phyloP scores from a whole-genome alignment of 2,329 filamentous ascomycete genomes.

The Colletotrichum tropicale region DNA sequence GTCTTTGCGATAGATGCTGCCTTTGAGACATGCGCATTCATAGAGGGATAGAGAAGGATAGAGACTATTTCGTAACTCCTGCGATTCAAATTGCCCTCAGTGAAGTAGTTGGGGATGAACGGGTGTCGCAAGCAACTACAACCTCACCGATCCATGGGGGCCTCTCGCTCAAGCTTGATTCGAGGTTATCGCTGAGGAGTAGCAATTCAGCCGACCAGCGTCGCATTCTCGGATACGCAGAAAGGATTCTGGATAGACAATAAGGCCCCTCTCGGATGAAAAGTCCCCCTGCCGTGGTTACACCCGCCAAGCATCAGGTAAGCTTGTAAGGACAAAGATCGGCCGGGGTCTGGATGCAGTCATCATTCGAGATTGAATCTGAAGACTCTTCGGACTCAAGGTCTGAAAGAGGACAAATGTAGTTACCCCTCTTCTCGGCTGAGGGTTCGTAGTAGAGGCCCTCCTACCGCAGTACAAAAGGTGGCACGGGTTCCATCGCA shows the following conservation, averaged over 20 bases:
- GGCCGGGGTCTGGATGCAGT: neutral
- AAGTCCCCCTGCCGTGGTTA: neutral
- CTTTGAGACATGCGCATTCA: neutral
- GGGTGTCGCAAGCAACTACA: too few species aligned
- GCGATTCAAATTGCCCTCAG: too few species aligned
- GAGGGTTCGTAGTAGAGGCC: neutral
- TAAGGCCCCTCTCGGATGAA: neutral
- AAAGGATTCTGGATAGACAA: neutral
- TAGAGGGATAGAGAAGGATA: neutral
- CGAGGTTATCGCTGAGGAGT: too few species aligned
- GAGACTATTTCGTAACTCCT: too few species aligned
- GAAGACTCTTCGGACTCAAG: neutral
- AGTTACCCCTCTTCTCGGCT: neutral
- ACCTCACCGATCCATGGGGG: too few species aligned
- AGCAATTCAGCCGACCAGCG: too few species aligned
- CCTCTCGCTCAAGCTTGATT: too few species aligned
- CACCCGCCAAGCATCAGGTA: neutral
- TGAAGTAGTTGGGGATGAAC: too few species aligned
- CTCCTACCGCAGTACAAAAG: neutral
- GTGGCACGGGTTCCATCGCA: neutral
- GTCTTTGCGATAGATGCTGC: neutral
- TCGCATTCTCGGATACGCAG: neutral
- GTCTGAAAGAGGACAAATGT: neutral
- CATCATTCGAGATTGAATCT: neutral
- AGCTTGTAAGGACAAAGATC: neutral